Percentiles rank a stretch among this genome's conserved stretches.
Conservation (phyloP, 148 eudicot genomes). For the Rhododendron simsii region DNA sequence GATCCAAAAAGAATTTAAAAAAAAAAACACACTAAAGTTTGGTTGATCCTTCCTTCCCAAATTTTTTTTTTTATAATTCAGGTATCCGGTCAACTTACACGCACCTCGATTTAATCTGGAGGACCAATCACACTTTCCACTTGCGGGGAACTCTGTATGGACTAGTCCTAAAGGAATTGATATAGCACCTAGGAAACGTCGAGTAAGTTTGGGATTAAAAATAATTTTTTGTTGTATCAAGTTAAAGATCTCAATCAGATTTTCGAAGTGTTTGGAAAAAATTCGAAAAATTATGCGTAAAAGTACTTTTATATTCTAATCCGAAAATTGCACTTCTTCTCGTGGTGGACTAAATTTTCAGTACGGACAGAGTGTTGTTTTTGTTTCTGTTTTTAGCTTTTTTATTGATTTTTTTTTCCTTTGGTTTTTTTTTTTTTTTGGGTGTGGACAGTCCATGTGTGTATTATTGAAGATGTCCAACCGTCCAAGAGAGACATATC, state of each 20-base stretch:
- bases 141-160: neutral
- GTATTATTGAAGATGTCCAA: constrained; percentile 23
- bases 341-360: neutral
- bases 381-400: neutral
- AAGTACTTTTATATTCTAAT: neutral
- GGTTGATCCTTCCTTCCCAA: neutral
- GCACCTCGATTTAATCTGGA: too few species aligned
- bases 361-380: neutral
- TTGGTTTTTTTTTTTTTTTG: neutral
- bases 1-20: neutral
- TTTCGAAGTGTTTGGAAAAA: neutral
- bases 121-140: neutral
- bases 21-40: neutral
- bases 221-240: neutral
- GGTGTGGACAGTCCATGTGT: constrained; percentile 35
- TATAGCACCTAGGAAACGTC: neutral
- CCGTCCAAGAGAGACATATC: constrained; percentile 8
- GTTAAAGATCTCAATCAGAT: neutral
- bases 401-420: neutral
- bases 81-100: neutral
- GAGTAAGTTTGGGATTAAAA: neutral
- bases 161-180: neutral
- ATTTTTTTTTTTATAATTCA: neutral
- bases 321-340: neutral
- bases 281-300: neutral